phyloP scores from a whole-genome alignment of 257 asterid species.

The Coffea eugenioides region DNA sequence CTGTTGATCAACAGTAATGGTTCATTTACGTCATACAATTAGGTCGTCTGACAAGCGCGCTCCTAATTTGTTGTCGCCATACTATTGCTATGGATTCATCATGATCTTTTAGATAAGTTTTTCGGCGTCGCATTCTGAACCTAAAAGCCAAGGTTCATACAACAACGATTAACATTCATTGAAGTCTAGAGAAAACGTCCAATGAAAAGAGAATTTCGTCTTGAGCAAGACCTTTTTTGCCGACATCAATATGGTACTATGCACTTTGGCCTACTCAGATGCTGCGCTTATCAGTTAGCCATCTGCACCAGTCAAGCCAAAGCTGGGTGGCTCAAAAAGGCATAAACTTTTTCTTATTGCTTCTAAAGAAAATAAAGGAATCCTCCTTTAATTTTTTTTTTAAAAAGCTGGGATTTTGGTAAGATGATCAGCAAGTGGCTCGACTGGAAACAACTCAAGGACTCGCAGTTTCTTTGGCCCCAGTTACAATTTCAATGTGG shows the following conservation, averaged over 20 bases:
- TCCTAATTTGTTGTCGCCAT: slow-evolving; percentile 4
- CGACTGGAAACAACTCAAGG: too few species aligned
- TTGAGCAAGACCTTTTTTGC: background rate
- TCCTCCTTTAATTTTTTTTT: background rate
- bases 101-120: background rate
- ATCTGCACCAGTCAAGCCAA: background rate
- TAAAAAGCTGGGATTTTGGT: background rate
- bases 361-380: background rate
- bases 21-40: background rate
- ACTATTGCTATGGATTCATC: background rate
- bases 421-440: too few species aligned
- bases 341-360: background rate
- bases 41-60: background rate
- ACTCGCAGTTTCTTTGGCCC: too few species aligned
- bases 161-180: background rate
- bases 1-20: slow-evolving; percentile 4
- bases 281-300: slow-evolving; percentile 7
- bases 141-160: background rate
- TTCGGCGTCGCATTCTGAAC: background rate
- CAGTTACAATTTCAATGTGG: too few species aligned
- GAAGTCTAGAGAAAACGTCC: background rate
- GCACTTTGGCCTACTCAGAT: slow-evolving; percentile 21
- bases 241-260: slow-evolving; percentile 7
- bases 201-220: slow-evolving; percentile 17
- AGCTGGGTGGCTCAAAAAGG: background rate